A percentile compares a stretch with the other conserved stretches of the same genome.
Evolutionary conservation across 495 filamentous ascomycete genomes (phyloP).

Genomic region (Viridothelium virens): DNA sequence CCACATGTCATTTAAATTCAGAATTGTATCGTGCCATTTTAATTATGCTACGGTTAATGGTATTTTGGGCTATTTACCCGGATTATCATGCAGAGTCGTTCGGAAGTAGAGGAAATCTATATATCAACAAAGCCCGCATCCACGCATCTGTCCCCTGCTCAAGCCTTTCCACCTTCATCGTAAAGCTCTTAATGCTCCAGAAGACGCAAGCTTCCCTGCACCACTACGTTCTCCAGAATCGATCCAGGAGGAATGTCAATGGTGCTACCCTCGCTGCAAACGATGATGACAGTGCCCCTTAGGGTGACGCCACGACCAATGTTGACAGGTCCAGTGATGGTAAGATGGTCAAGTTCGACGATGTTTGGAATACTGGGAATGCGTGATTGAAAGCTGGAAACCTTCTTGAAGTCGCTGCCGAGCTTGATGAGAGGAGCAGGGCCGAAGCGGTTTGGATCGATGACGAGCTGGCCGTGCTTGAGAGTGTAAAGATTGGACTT

Average conservation of each 20-base stretch:
- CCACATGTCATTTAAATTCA: no score
- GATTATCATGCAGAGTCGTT: neutral
- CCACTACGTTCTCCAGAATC: slow-evolving; percentile 96
- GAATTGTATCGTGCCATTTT: neutral
- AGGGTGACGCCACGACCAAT: slow-evolving; percentile 87
- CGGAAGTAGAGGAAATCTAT: neutral
- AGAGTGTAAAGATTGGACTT: slow-evolving; percentile 99
- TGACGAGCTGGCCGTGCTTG: slow-evolving; percentile 94
- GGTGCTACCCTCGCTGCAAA: slow-evolving; percentile 93
- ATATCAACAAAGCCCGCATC: neutral
- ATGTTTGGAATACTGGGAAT: slow-evolving; percentile 96
- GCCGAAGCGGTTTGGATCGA: slow-evolving; percentile 92
- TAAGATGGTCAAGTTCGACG: slow-evolving; percentile 94
- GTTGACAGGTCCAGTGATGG: slow-evolving; percentile 94
- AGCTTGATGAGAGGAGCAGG: slow-evolving; percentile 99
- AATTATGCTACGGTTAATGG: neutral
- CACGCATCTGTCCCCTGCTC: neutral
- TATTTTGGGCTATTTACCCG: neutral
- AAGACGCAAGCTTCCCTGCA: slow-evolving; percentile 93
- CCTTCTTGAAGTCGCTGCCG: slow-evolving; percentile 99
- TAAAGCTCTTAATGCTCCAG: slow-evolving; percentile 66
- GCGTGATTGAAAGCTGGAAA: slow-evolving; percentile 98
- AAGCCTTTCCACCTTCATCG: neutral
- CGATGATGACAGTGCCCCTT: slow-evolving; percentile 99
- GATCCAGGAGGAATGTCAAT: slow-evolving; percentile 97